A percentile compares a stretch with the other conserved stretches of the same genome.
Conservation (phyloP, 495 filamentous ascomycete species). For the Oidiodendron maius region DNA sequence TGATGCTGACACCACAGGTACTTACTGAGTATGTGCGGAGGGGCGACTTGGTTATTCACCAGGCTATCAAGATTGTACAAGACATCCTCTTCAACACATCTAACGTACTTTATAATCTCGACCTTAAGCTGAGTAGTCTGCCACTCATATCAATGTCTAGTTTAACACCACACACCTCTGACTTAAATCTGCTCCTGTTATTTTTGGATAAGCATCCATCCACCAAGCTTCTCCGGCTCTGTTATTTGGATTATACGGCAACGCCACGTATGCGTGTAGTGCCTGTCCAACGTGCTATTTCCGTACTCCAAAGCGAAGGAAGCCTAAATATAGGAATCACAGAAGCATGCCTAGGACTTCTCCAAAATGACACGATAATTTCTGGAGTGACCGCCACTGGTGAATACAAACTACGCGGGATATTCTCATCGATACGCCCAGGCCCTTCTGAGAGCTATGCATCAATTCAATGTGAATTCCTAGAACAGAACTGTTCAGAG, state of each 20-base stretch:
- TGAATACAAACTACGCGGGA: constrained; percentile 55
- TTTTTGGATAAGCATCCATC: constrained; percentile 32
- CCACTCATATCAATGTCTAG: constrained; percentile 7
- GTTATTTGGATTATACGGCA: constrained; percentile 77
- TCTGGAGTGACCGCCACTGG: constrained; percentile 42
- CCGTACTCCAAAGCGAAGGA: constrained; percentile 44
- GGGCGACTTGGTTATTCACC: constrained; percentile 41
- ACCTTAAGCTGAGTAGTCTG: constrained; percentile 17
- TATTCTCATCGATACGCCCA: constrained; percentile 51
- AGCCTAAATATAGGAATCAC: constrained; percentile 36
- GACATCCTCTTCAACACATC: constrained; percentile 66
- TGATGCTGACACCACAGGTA: constrained; percentile 32
- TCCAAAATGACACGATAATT: constrained; percentile 50
- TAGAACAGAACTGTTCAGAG: constrained; percentile 36
- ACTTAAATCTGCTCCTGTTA: constrained; percentile 6
- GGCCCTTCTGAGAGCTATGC: constrained; percentile 48
- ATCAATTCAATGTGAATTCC: constrained; percentile 57
- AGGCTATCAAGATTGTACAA: constrained; percentile 48
- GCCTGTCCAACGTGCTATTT: constrained; percentile 58
- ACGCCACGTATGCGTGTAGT: constrained; percentile 63
- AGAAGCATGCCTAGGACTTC: constrained; percentile 45
- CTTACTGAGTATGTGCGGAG: constrained; percentile 53
- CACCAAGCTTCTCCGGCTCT: constrained; percentile 58
- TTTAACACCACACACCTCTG: not conserved
- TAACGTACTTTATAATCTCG: constrained; percentile 54